Evolutionary conservation across 768 basidiomycete genomes (phyloP), one percentile per base, ranked within the genome.

Genomic region (Leccinum rimulosum): DNA sequence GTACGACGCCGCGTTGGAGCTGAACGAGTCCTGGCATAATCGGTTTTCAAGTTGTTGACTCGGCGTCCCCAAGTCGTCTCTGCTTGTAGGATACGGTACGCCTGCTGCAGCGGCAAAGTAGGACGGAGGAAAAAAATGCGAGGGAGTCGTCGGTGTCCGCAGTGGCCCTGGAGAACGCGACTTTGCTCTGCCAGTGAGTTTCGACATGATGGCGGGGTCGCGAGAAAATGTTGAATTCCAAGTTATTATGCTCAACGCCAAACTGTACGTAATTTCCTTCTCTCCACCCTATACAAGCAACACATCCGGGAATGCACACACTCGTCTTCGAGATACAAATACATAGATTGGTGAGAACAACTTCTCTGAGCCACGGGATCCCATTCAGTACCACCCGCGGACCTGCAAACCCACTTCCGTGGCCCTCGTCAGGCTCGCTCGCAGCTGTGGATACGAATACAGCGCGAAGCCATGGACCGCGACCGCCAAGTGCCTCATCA

Each of bases 401-500:
- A 22, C 22, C 22, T 22, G 22, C 22, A 22, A 22, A 22, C 22
- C 22, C 22, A 22, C 22, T 22, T 22, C 22, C 22, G 22, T 22
- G 22, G 30, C 45, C 35, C 11, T 56, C 68, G 64, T 36, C 77
- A 64, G 15, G 83, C 70, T 38, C 68, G 70, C 1, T 72, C 74
- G 54, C 50, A 69, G 25, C 25, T 64, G 57, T 6, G 61, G 36
- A 31, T 79, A 63, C 48, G 80, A 64, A 3, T 82, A 67, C 53
- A 82, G 61, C 15, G 84, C 79, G 6, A 79, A 71, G 45, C 78
- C 63, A 66, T 84, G 81, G 22, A 75, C 71, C 1, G 81, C 82
- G 1, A 88, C 88, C 0, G 84, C 86, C 1, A 86, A 88, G 69
- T 89, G 87, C 0, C 80, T 83, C 70, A 84, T 73, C 36, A 88